Evolutionary conservation across 345 rosid genomes (phyloP).

Genomic region (Geranium brycei): DNA sequence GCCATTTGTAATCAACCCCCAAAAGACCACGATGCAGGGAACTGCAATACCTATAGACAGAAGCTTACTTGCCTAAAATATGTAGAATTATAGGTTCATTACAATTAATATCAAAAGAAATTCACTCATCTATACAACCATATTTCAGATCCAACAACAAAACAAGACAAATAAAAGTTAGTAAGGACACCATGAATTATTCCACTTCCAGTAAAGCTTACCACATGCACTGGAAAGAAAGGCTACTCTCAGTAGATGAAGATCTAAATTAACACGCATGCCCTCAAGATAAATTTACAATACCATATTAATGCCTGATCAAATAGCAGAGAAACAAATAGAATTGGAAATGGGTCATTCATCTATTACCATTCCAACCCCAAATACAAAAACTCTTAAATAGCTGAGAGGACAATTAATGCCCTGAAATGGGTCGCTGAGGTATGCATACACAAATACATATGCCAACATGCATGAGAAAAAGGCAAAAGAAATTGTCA

Average conservation of each 20-base stretch:
- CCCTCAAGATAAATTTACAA: not conserved
- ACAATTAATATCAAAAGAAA: not conserved
- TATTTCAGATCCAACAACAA: not conserved
- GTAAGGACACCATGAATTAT: not conserved
- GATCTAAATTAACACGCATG: not conserved
- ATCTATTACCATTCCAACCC: not conserved
- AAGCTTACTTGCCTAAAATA: not conserved
- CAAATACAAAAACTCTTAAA: not conserved
- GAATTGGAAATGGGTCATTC: not conserved
- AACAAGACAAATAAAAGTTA: not conserved
- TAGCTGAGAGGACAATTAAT: not conserved
- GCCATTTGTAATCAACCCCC: not conserved
- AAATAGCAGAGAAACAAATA: not conserved
- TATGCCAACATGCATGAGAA: not conserved
- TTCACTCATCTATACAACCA: not conserved
- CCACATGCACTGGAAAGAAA: not conserved
- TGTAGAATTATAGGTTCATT: not conserved
- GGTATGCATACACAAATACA: not conserved
- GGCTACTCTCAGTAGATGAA: not conserved
- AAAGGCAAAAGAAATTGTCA: not conserved
- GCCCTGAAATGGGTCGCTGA: not conserved
- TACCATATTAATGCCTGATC: not conserved
- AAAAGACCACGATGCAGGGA: not conserved
- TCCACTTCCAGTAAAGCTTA: not conserved
- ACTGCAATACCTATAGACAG: not conserved